phyloP scores from a whole-genome alignment of 768 basidiomycete genomes.

The Tulasnella sp. region DNA sequence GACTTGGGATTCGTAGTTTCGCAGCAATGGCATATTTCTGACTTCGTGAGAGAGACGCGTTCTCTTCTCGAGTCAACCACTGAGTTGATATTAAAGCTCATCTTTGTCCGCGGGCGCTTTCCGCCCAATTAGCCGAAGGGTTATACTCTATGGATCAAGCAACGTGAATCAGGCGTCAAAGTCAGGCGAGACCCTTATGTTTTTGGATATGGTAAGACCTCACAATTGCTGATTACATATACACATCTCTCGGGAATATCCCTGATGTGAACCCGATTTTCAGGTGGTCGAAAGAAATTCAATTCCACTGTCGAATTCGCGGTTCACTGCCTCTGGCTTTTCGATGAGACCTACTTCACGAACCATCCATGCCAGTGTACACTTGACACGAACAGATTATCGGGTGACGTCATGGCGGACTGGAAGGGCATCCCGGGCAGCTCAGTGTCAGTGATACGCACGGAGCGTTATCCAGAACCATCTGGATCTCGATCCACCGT shows the following conservation, averaged over 20 bases:
- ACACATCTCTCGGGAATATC: too few species aligned
- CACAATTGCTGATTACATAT: too few species aligned
- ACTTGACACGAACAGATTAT: background rate
- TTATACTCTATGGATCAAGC: conserved; percentile 8
- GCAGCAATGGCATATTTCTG: conserved; percentile 6
- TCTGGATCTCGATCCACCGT: background rate
- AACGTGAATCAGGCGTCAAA: background rate
- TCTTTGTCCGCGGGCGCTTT: too few species aligned
- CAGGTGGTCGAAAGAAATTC: conserved; percentile 2
- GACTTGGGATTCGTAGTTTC: background rate
- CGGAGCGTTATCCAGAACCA: background rate
- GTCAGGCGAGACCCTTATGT: conserved; percentile 1
- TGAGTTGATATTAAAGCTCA: background rate
- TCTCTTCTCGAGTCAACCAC: background rate
- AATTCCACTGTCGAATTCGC: conserved; percentile 6
- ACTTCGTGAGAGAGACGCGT: background rate
- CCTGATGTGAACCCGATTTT: too few species aligned
- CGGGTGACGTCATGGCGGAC: background rate
- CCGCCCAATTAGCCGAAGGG: background rate
- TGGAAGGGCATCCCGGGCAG: conserved; percentile 1
- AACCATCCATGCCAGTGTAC: conserved; percentile 4
- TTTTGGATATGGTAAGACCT: conserved; percentile 4
- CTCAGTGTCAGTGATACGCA: background rate
- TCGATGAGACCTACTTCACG: conserved; percentile 5
- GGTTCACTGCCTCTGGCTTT: conserved; percentile 7